Base-by-base conservation (phyloP, 2,329 filamentous ascomycete species). In the Fragosphaeria purpurea region DNA sequence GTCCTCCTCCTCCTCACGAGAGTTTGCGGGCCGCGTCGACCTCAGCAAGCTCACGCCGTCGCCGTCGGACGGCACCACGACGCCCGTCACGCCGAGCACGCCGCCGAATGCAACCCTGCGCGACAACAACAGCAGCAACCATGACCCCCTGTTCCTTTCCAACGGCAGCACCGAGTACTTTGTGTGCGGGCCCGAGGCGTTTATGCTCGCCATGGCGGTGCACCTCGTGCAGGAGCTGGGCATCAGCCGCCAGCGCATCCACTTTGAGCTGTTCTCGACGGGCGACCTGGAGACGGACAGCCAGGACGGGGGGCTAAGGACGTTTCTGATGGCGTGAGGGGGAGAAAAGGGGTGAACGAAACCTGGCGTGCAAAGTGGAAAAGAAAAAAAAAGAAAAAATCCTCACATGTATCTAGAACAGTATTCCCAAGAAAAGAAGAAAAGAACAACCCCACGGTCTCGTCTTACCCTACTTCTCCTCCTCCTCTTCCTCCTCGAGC, bases 111-210 rank as follows among this genome's bases (percentile, higher is more conserved):
- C 42, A 35, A 32, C 35, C 3, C 56, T 67, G 48, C 3, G 62
- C 86, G 12, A 71, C 45, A 9, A 3, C 38, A 34, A 38, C 44
- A 8, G 11, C 31, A 43, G 46, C 12, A 63, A 65, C 30, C 60
- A 62, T 10, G 66, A 69, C 4, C 69, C 76, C 53, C 62, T 79
- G 35, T 71, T 67, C 56, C 64, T 79, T 3, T 55, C 60, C 48
- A 67, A 74, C 55, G 62, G 65, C 38, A 65, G 67, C 10, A 67
- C 75, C 4, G 73, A 77, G 62, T 79, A 78, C 58, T 78, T 67
- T 56, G 68, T 79, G 46, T 79, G 75, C 53, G 76, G 76, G 0
- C 74, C 75, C 0, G 73, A 77, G 62, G 66, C 70, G 53, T 77
- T 79, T 56, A 77, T 77, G 74, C 56, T 68, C 3, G 73, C 77